These are phyloP conservation scores for Blastocystis sp. DNA, from an alignment of 352 stramenopile species.

Conservation along the genomic window DNA sequence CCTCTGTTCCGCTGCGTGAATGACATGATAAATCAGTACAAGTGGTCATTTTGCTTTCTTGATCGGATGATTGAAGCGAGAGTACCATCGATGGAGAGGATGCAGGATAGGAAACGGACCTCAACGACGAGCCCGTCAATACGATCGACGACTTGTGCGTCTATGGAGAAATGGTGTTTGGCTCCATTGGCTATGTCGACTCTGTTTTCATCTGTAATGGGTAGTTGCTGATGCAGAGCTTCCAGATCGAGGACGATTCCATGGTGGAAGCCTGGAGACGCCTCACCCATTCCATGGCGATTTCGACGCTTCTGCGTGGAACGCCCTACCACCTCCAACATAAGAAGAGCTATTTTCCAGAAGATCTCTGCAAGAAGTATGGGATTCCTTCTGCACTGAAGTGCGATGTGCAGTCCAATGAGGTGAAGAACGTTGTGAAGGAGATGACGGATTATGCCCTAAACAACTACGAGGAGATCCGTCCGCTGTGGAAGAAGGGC, in stretches of 20 bases:
- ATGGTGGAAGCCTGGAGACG: slow-evolving; percentile 16
- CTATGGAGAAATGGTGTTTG: slow-evolving; percentile 20
- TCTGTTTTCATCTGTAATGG: not conserved
- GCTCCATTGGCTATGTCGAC: not conserved
- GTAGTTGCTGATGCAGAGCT: slow-evolving; percentile 44
- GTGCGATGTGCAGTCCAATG: slow-evolving; percentile 23
- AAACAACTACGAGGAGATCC: not conserved
- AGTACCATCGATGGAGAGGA: not conserved
- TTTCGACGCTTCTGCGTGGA: not conserved
- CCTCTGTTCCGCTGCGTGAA: not conserved
- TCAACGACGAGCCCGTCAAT: slow-evolving; percentile 2
- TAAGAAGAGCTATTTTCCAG: not conserved
- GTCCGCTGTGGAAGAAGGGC: not conserved
- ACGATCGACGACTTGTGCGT: not conserved
- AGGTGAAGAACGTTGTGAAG: not conserved
- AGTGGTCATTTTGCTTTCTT: not conserved
- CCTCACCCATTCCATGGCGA: not conserved
- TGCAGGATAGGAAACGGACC: not conserved
- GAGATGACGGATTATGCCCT: not conserved
- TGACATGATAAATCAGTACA: slow-evolving; percentile 17
- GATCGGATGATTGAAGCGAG: slow-evolving; percentile 21
- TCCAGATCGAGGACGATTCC: not conserved
- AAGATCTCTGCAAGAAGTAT: not conserved
- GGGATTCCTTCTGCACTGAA: not conserved
- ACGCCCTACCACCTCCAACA: slow-evolving; percentile 11